Conservation (phyloP, 306 rosid species). For the Crotalaria pallida region DNA sequence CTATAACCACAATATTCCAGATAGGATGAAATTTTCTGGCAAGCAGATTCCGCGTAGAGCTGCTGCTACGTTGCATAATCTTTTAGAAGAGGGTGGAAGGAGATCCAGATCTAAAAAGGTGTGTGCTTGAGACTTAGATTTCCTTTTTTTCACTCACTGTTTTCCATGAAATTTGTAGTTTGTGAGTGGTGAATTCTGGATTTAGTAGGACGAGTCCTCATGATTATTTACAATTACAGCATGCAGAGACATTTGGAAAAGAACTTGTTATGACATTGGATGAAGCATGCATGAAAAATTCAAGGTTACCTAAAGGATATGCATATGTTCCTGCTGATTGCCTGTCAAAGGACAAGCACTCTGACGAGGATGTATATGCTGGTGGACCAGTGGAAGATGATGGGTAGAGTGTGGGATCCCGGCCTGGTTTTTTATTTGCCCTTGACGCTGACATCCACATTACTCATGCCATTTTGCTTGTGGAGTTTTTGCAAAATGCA, state of each 20-base stretch:
- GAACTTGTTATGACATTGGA: slow-evolving; percentile 98
- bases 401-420: slow-evolving; percentile 37
- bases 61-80: slow-evolving; percentile 37
- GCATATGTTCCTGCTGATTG: slow-evolving; percentile 96
- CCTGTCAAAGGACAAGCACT: slow-evolving; percentile 73
- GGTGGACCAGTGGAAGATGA: slow-evolving; percentile 45
- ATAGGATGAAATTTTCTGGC: slow-evolving; percentile 69
- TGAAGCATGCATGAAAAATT: slow-evolving; percentile 92
- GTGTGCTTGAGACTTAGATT: not conserved
- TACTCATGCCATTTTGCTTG: slow-evolving; percentile 23
- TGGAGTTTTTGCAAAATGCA: slow-evolving; percentile 13
- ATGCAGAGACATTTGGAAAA: slow-evolving; percentile 72
- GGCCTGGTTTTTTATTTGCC: slow-evolving; percentile 24
- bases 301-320: slow-evolving; percentile 84
- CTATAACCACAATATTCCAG: slow-evolving; percentile 39
- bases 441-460: slow-evolving; percentile 27
- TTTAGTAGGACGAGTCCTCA: slow-evolving; percentile 17
- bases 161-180: not conserved
- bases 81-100: slow-evolving; percentile 64
- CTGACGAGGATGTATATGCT: slow-evolving; percentile 52
- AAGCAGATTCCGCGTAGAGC: slow-evolving; percentile 85
- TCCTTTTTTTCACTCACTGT: not conserved
- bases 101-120: slow-evolving; percentile 83
- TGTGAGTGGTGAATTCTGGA: slow-evolving; percentile 7
- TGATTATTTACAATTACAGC: slow-evolving; percentile 42